Conservation (phyloP, 2,329 filamentous ascomycete species). For the Colletotrichum tabaci region DNA sequence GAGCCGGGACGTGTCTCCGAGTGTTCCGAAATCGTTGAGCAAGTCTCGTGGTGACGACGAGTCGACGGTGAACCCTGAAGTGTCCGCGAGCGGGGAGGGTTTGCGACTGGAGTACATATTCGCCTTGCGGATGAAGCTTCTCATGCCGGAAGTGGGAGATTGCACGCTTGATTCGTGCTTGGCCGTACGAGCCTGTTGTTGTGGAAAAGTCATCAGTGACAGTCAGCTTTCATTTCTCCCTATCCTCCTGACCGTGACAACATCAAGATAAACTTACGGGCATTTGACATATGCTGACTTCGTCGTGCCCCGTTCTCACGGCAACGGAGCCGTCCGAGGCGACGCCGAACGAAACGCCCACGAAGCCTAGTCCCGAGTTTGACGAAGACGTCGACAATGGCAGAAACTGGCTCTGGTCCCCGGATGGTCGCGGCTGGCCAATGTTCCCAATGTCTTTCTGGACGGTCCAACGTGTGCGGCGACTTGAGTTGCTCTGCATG, state of each 20-base stretch:
- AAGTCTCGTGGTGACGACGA: background rate
- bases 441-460: conserved; percentile 21
- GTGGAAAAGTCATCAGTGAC: background rate
- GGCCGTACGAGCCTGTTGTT: background rate
- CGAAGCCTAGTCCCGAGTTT: background rate
- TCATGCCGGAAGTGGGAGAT: background rate
- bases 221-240: background rate
- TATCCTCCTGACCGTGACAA: background rate
- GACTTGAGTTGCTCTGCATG: background rate
- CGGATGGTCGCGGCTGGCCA: conserved; percentile 2
- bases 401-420: background rate
- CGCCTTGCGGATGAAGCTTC: conserved; percentile 9
- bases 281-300: conserved; percentile 4
- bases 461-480: background rate
- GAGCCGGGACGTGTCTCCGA: background rate
- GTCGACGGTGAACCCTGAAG: background rate
- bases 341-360: background rate
- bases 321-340: conserved; percentile 2
- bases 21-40: background rate
- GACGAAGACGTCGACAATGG: background rate
- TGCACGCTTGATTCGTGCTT: background rate
- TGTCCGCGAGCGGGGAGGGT: background rate
- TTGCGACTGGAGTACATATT: background rate
- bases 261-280: background rate
- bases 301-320: background rate